Conservation (phyloP, 768 basidiomycete species). For the Coprinellus micaceus region DNA sequence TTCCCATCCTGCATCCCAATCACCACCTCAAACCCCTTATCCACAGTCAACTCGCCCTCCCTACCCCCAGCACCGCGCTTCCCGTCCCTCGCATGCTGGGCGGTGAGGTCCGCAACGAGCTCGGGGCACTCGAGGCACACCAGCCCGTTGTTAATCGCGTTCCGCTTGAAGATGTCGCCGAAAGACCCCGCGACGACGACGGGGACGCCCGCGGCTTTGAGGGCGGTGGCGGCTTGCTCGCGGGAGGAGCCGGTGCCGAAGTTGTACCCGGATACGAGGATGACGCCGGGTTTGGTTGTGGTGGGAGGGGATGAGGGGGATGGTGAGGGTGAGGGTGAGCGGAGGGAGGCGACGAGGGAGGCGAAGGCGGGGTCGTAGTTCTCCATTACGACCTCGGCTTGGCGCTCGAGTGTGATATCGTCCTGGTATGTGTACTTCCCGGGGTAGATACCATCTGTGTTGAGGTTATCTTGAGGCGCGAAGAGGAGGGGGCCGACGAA, state of each 20-base stretch:
- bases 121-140: slow-evolving; percentile 93
- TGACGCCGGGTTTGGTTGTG: slow-evolving; percentile 52
- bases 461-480: slow-evolving; percentile 93
- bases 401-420: slow-evolving; percentile 91
- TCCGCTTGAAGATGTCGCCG: slow-evolving; percentile 98
- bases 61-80: slow-evolving; percentile 74
- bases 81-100: slow-evolving; percentile 67
- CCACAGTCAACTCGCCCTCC: slow-evolving; percentile 81
- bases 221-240: slow-evolving; percentile 97
- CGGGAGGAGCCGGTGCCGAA: slow-evolving; percentile 98
- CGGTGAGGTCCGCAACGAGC: slow-evolving; percentile 81
- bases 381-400: slow-evolving; percentile 98
- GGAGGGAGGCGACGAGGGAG: slow-evolving; percentile 47
- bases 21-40: slow-evolving; percentile 59
- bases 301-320: slow-evolving; percentile 16
- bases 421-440: slow-evolving; percentile 99
- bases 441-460: slow-evolving; percentile 97
- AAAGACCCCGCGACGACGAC: slow-evolving; percentile 97
- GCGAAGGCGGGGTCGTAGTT: slow-evolving; percentile 95
- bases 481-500: slow-evolving; percentile 90
- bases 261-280: slow-evolving; percentile 93
- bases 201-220: slow-evolving; percentile 90
- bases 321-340: slow-evolving; percentile 31
- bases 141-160: slow-evolving; percentile 97
- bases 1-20: slow-evolving; percentile 70